phyloP scores from a whole-genome alignment of 306 rosid species.

The Arachis hypogaea region DNA sequence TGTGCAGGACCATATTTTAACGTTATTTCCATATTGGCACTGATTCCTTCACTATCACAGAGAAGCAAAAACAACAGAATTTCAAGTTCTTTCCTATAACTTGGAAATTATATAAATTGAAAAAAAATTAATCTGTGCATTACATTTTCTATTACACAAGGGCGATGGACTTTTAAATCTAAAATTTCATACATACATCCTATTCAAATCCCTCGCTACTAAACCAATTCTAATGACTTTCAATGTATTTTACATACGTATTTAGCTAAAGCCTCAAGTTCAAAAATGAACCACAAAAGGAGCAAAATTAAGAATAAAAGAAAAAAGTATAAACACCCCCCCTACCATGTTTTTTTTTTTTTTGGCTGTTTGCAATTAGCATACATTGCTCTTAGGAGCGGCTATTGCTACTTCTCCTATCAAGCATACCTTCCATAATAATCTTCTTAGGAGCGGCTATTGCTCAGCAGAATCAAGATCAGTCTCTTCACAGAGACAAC shows the following conservation, averaged over 20 bases:
- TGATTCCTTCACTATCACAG: too few relatives aligned
- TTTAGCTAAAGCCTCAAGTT: not conserved
- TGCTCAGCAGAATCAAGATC: constrained; percentile 13
- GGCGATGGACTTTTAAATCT: too few relatives aligned
- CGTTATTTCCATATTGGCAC: too few relatives aligned
- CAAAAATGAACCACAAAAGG: not conserved
- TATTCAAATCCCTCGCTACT: too few relatives aligned
- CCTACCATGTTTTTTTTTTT: too few relatives aligned
- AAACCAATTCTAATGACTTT: too few relatives aligned
- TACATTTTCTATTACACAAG: too few relatives aligned
- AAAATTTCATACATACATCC: too few relatives aligned
- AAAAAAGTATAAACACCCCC: not conserved
- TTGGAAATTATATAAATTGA: not conserved
- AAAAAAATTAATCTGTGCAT: not conserved
- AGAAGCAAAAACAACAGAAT: not conserved
- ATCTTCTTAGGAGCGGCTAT: too few relatives aligned
- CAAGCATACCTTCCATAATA: constrained; percentile 21
- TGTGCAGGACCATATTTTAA: too few relatives aligned
- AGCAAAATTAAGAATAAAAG: not conserved
- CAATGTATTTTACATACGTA: too few relatives aligned
- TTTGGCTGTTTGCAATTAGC: not conserved
- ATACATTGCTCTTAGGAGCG: not conserved
- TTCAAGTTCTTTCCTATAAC: not conserved
- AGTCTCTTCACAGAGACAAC: not conserved
- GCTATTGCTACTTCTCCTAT: constrained; percentile 1